These are phyloP conservation scores for Linum trigynum DNA, from an alignment of 345 rosid species.

Conservation along the genomic window DNA sequence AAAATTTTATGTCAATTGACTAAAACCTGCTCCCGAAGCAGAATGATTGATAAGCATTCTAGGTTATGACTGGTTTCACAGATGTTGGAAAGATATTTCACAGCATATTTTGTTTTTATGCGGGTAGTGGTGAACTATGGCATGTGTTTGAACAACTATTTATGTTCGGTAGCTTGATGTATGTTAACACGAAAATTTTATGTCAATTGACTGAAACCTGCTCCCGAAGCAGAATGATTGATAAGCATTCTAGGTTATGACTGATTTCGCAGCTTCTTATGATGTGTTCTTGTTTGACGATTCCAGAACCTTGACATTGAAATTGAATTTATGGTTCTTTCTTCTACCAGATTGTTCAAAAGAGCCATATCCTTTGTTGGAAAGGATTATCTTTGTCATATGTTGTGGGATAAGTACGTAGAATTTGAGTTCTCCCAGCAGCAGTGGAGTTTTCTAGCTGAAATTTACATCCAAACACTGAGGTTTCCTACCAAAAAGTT, in stretches of 20 bases:
- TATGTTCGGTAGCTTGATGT: no score
- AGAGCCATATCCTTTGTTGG: slow-evolving; percentile 74
- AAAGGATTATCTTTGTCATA: slow-evolving; percentile 64
- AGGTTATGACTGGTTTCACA: neutral
- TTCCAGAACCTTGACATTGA: neutral
- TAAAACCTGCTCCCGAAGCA: no score
- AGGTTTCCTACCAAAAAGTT: slow-evolving; percentile 68
- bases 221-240: no score
- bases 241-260: no score
- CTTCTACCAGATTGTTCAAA: slow-evolving; percentile 53
- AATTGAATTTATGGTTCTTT: neutral
- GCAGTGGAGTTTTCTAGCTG: slow-evolving; percentile 63
- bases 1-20: no score
- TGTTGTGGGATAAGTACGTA: slow-evolving; percentile 74
- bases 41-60: no score
- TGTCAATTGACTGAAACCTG: no score
- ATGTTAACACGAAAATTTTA: no score
- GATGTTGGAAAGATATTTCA: no score
- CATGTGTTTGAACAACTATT: no score
- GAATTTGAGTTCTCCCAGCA: slow-evolving; percentile 51
- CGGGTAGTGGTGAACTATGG: no score
- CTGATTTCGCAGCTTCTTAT: neutral
- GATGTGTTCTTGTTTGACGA: slow-evolving; percentile 1
- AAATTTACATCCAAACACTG: slow-evolving; percentile 52
- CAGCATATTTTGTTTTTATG: no score